Conservation (phyloP, 495 filamentous ascomycete species). For the Penicillium lividum region DNA sequence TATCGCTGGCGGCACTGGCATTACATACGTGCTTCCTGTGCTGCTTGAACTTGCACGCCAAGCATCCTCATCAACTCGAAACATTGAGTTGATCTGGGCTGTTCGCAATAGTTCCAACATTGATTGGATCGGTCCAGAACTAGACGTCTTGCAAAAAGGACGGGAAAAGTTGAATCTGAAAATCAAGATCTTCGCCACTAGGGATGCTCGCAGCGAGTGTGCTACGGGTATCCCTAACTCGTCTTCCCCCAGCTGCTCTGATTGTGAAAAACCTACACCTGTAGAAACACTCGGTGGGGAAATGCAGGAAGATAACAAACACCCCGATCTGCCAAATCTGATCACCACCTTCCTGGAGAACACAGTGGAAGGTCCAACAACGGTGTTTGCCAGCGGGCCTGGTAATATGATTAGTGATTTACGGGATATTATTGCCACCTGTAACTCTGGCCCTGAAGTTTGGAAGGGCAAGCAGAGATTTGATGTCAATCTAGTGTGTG, state of each 20-base stretch:
- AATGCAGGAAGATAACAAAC: neutral
- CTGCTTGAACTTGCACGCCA: slow-evolving; percentile 46
- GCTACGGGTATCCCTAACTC: too few species aligned
- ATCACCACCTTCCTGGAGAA: slow-evolving; percentile 28
- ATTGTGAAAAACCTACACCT: neutral
- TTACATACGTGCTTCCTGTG: slow-evolving; percentile 62
- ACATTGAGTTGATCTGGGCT: slow-evolving; percentile 1
- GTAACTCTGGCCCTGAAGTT: slow-evolving; percentile 50
- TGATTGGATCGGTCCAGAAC: neutral
- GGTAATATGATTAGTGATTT: slow-evolving; percentile 58
- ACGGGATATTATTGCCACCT: slow-evolving; percentile 52
- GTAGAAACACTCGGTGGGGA: neutral
- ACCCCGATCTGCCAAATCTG: neutral
- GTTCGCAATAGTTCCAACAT: neutral
- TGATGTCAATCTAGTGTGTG: slow-evolving; percentile 59
- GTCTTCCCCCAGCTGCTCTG: neutral
- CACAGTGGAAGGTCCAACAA: slow-evolving; percentile 43
- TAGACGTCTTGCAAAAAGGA: neutral
- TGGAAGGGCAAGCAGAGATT: slow-evolving; percentile 56
- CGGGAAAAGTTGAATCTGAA: neutral
- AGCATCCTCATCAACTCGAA: slow-evolving; percentile 27
- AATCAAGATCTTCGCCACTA: neutral
- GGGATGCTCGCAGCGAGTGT: neutral
- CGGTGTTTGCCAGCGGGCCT: slow-evolving; percentile 64
- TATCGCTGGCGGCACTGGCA: slow-evolving; percentile 65